A percentile compares a stretch with the other conserved stretches of the same genome.
These are phyloP conservation scores for Nannochloris sp. DNA, from an alignment of 139 green algal genomes.

Conservation along the genomic window DNA sequence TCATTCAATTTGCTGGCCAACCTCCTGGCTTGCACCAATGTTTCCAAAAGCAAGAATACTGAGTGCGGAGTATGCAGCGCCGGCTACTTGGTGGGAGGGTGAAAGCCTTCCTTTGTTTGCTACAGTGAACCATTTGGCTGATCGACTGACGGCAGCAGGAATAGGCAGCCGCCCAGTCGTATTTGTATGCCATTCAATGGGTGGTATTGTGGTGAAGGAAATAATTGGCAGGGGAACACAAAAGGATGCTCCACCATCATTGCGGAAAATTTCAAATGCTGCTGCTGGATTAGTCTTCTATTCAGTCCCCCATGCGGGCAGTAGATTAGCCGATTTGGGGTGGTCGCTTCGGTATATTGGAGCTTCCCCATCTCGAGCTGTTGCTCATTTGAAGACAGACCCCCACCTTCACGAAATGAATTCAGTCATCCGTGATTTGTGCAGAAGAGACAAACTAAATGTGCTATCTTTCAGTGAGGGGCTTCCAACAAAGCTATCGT, in stretches of 20 bases:
- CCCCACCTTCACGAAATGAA: constrained; percentile 62
- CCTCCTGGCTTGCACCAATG: constrained; percentile 48
- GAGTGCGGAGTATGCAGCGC: constrained; percentile 59
- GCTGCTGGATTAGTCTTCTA: constrained; percentile 66
- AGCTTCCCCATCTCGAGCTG: constrained; percentile 37
- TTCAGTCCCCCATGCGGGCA: constrained; percentile 66
- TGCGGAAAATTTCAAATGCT: constrained; percentile 24
- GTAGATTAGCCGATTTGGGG: constrained; percentile 56
- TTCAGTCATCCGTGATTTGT: constrained; percentile 28
- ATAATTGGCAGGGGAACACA: constrained; percentile 34
- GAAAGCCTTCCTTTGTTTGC: constrained; percentile 60
- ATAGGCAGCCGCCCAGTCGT: constrained; percentile 68
- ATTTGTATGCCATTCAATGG: constrained; percentile 80
- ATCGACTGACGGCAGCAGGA: constrained; percentile 59
- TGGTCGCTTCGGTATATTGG: constrained; percentile 70
- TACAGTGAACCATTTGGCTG: constrained; percentile 50
- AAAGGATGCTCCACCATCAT: neutral
- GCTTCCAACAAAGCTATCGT: constrained; percentile 35
- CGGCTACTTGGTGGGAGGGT: constrained; percentile 56
- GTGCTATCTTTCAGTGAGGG: constrained; percentile 59
- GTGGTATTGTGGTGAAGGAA: constrained; percentile 80
- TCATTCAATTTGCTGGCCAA: constrained; percentile 45
- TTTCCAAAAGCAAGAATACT: constrained; percentile 42
- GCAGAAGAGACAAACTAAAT: constrained; percentile 22
- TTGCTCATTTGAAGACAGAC: constrained; percentile 51